These are phyloP conservation scores for Quercus gilva DNA, from an alignment of 306 rosid species.

Conservation along the genomic window DNA sequence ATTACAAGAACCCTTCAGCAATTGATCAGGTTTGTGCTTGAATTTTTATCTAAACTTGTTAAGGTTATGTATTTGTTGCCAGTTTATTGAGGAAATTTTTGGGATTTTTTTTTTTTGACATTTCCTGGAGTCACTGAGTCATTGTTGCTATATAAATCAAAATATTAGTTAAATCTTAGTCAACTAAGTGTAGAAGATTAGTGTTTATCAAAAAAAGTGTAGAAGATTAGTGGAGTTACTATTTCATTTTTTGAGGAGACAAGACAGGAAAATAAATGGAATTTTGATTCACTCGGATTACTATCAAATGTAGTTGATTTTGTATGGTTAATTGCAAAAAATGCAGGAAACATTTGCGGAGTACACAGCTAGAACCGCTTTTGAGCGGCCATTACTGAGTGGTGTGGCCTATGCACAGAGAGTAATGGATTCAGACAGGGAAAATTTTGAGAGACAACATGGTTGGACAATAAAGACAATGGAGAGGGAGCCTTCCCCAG, in stretches of 20 bases:
- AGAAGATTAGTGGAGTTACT: neutral
- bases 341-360: constrained; percentile 91
- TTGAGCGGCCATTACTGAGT: constrained; percentile 90
- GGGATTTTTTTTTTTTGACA: neutral
- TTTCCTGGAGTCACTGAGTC: neutral
- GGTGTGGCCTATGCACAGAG: constrained; percentile 97
- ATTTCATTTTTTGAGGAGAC: neutral
- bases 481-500: constrained; percentile 72
- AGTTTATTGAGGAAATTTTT: neutral
- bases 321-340: constrained; percentile 10
- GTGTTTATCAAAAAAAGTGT: no score
- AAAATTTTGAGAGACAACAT: constrained; percentile 68
- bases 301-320: neutral
- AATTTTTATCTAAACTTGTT: constrained; percentile 7
- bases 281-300: neutral
- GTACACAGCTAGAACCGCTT: constrained; percentile 92
- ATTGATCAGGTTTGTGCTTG: constrained; percentile 84
- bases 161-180: neutral
- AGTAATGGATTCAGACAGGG: constrained; percentile 76
- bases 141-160: neutral
- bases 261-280: neutral
- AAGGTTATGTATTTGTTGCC: neutral
- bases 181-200: neutral
- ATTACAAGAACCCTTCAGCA: constrained; percentile 83
- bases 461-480: constrained; percentile 94